Conservation (phyloP, 306 rosid genomes). For the Benincasa hispida region DNA sequence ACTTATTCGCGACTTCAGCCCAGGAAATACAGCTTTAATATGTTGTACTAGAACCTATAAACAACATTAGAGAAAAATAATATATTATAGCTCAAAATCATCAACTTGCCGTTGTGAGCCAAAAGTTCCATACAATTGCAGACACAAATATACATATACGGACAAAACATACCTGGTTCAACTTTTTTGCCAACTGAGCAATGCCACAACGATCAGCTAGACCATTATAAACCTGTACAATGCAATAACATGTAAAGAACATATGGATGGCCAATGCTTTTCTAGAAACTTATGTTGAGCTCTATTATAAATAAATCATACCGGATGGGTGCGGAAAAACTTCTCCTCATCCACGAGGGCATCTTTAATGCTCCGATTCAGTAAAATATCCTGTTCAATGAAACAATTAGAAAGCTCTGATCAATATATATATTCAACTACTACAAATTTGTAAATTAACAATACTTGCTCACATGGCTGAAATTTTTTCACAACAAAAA, state of each 20-base stretch:
- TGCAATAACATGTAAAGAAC: background rate
- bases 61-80: background rate
- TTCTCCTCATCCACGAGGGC: conserved; percentile 89
- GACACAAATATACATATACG: background rate
- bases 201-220: conserved; percentile 88
- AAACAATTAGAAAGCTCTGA: background rate
- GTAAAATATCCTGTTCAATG: conserved; percentile 58
- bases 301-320: conserved; percentile 27
- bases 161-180: conserved; percentile 66
- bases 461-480: background rate
- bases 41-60: conserved; percentile 82
- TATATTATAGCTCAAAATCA: background rate
- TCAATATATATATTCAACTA: background rate
- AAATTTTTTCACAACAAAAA: background rate
- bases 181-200: conserved; percentile 87
- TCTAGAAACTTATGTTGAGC: conserved; percentile 7
- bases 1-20: conserved; percentile 83
- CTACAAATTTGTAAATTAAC: background rate
- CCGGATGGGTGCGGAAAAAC: conserved; percentile 87
- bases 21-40: conserved; percentile 78
- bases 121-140: background rate
- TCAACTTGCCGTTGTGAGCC: background rate
- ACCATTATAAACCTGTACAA: conserved; percentile 62
- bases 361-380: conserved; percentile 84
- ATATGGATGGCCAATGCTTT: background rate